Evolutionary conservation across 208 protist genomes (phyloP).

Genomic region (Trypanosomatidae sp.): DNA sequence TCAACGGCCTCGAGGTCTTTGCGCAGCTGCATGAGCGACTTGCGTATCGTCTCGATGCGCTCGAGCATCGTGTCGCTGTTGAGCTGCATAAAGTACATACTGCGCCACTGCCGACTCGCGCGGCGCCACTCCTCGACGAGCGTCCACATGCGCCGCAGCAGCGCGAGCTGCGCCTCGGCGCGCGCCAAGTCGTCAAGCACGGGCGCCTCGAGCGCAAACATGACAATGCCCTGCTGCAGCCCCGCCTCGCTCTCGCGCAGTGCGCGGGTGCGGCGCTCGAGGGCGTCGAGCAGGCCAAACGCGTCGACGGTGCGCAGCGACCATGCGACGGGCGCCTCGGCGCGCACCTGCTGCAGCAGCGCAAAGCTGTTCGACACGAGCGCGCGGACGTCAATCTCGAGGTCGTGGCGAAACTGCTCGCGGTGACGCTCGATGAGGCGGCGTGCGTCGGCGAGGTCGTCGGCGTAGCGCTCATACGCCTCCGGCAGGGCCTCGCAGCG

Average conservation of each 20-base stretch:
- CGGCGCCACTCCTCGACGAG: slow-evolving; percentile 88
- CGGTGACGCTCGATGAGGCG: slow-evolving; percentile 89
- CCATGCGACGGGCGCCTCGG: slow-evolving; percentile 73
- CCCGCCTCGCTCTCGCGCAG: slow-evolving; percentile 51
- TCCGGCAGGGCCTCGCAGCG: slow-evolving; percentile 79
- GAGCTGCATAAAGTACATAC: slow-evolving; percentile 81
- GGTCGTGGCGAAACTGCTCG: slow-evolving; percentile 90
- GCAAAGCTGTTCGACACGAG: slow-evolving; percentile 69
- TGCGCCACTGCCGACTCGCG: slow-evolving; percentile 79
- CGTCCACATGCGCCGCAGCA: slow-evolving; percentile 88
- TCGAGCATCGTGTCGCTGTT: slow-evolving; percentile 90
- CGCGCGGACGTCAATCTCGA: slow-evolving; percentile 83
- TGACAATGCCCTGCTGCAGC: slow-evolving; percentile 90
- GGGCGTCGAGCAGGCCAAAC: slow-evolving; percentile 63
- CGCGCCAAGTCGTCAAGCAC: slow-evolving; percentile 83
- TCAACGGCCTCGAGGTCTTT: slow-evolving; percentile 89
- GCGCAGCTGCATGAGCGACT: slow-evolving; percentile 71
- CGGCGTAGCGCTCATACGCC: slow-evolving; percentile 83
- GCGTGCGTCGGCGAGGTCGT: slow-evolving; percentile 60
- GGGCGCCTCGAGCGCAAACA: slow-evolving; percentile 92
- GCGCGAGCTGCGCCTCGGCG: slow-evolving; percentile 68
- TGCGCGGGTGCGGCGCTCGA: slow-evolving; percentile 48
- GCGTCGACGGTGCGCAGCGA: slow-evolving; percentile 58
- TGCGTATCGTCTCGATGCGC: slow-evolving; percentile 65
- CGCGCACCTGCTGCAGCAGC: slow-evolving; percentile 75